phyloP scores from a whole-genome alignment of 2,329 filamentous ascomycete genomes.

The Arthrobotrys sinensis region DNA sequence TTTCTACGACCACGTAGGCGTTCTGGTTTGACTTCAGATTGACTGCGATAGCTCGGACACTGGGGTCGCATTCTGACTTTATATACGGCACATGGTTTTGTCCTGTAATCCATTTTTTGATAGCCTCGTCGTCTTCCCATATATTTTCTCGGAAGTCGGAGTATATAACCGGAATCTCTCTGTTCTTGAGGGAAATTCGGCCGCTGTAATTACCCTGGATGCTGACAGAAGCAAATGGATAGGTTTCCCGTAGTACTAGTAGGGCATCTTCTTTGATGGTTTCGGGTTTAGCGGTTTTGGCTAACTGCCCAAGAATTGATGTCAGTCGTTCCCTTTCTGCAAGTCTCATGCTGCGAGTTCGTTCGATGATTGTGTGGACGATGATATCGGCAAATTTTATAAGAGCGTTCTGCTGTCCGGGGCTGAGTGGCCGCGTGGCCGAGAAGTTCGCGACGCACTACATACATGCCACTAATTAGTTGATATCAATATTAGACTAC shows the following conservation, averaged over 20 bases:
- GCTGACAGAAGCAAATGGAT: conserved; percentile 66
- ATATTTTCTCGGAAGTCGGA: conserved; percentile 67
- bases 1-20: conserved; percentile 67
- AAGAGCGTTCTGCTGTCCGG: conserved; percentile 66
- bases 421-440: conserved; percentile 35
- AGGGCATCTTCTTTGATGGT: conserved; percentile 65
- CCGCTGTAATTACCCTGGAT: conserved; percentile 64
- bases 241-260: conserved; percentile 65
- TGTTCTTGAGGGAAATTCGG: conserved; percentile 64
- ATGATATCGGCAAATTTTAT: conserved; percentile 67
- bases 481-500: neutral
- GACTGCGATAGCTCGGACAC: conserved; percentile 67
- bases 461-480: neutral
- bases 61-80: conserved; percentile 63
- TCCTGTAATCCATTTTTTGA: conserved; percentile 67
- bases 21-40: conserved; percentile 66
- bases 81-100: conserved; percentile 66
- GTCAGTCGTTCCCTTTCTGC: conserved; percentile 60
- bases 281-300: conserved; percentile 64
- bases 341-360: conserved; percentile 51
- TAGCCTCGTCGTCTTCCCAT: conserved; percentile 69
- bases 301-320: conserved; percentile 66
- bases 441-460: conserved; percentile 52
- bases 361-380: conserved; percentile 54
- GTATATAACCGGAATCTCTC: conserved; percentile 63